Percentiles rank a stretch among this genome's conserved stretches.
Evolutionary conservation across 768 basidiomycete species (phyloP).

Genomic region (Cystobasidium ongulense): DNA sequence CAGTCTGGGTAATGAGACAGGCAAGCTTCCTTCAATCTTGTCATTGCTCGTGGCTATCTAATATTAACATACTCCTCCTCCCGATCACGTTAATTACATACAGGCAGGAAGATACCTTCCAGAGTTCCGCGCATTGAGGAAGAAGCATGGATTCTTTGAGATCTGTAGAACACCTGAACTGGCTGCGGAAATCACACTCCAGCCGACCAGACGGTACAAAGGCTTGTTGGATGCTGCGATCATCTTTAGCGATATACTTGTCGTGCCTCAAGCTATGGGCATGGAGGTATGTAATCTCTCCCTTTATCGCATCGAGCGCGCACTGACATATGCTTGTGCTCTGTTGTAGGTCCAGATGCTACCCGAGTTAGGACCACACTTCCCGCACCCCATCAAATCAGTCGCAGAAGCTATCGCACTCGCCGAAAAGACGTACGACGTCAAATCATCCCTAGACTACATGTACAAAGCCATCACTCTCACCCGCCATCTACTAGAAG

Average conservation of each 20-base stretch:
- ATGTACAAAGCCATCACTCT: slow-evolving; percentile 84
- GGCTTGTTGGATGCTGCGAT: slow-evolving; percentile 88
- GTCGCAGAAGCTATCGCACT: slow-evolving; percentile 66
- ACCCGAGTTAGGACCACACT: slow-evolving; percentile 65
- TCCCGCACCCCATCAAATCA: slow-evolving; percentile 72
- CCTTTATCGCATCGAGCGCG: too few relatives aligned
- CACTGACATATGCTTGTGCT: neutral
- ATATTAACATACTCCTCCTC: neutral
- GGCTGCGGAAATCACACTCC: slow-evolving; percentile 79
- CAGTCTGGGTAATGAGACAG: slow-evolving; percentile 43
- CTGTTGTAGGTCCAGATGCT: slow-evolving; percentile 61
- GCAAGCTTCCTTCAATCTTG: neutral
- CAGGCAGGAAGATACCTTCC: slow-evolving; percentile 34
- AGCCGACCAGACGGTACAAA: slow-evolving; percentile 80
- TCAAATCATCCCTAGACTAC: slow-evolving; percentile 68
- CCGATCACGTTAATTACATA: too few relatives aligned
- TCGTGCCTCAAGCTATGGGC: slow-evolving; percentile 94
- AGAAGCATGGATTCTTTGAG: slow-evolving; percentile 85
- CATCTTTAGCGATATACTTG: slow-evolving; percentile 97
- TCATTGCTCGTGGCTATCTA: neutral
- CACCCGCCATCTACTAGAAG: slow-evolving; percentile 69
- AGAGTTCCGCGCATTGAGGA: slow-evolving; percentile 80
- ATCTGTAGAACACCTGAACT: slow-evolving; percentile 85
- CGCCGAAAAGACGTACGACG: slow-evolving; percentile 63
- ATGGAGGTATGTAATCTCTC: slow-evolving; percentile 53